These are phyloP conservation scores for Rhizopogon vinicolor DNA, from an alignment of 768 basidiomycete species.

Conservation along the genomic window DNA sequence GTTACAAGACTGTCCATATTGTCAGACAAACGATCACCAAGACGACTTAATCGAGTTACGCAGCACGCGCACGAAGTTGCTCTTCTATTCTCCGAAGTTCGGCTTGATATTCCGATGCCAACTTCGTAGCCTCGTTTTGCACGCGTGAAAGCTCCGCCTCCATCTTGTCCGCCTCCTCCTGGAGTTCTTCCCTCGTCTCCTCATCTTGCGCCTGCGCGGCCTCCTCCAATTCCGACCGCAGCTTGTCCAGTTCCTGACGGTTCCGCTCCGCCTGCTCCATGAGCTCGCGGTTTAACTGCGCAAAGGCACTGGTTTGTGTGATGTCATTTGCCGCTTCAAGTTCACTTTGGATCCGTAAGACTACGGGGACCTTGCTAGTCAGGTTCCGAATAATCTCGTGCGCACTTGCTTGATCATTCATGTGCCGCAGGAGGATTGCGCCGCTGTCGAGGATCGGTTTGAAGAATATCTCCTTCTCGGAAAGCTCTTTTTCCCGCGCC, in stretches of 20 bases:
- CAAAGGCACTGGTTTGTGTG: conserved; percentile 49
- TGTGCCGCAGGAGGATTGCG: conserved; percentile 39
- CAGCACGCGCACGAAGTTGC: conserved; percentile 25
- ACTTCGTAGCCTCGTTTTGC: conserved; percentile 24
- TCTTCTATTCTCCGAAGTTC: conserved; percentile 31
- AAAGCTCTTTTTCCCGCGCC: conserved; percentile 43
- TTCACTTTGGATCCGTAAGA: conserved; percentile 52
- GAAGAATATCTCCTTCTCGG: conserved; percentile 38
- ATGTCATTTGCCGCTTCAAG: conserved; percentile 43
- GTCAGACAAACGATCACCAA: conserved; percentile 7
- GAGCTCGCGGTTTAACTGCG: conserved; percentile 46
- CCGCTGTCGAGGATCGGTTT: conserved; percentile 44
- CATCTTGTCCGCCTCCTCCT: conserved; percentile 32
- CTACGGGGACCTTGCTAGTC: conserved; percentile 33
- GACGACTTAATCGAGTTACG: conserved; percentile 19
- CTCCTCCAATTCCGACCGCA: conserved; percentile 44
- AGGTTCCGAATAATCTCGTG: conserved; percentile 40
- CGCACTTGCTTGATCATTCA: conserved; percentile 38
- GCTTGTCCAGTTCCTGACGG: conserved; percentile 39
- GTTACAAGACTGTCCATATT: not conserved
- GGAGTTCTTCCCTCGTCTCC: conserved; percentile 41
- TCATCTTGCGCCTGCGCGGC: conserved; percentile 41
- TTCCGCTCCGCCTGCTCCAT: conserved; percentile 41
- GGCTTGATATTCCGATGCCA: conserved; percentile 29
- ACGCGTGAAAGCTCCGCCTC: conserved; percentile 23